Percentiles rank a stretch among this genome's conserved stretches.
Conservation (phyloP, 192 early-diverging fungal genomes). For the Coemansia sp. region DNA sequence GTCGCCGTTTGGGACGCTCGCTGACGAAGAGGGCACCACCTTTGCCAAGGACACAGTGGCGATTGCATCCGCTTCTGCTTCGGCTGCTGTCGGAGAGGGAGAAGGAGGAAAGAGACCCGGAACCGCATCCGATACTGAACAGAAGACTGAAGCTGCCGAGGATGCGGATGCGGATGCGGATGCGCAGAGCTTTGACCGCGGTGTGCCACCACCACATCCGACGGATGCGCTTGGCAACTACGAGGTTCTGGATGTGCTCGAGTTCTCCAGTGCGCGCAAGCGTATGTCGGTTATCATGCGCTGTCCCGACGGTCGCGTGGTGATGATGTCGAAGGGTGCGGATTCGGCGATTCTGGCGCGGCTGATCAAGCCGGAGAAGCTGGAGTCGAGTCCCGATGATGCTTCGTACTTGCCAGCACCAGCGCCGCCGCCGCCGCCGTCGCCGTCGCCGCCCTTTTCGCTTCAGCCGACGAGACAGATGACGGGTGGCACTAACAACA, state of each 20-base stretch:
- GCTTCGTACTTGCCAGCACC: conserved; percentile 35
- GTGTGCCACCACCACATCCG: conserved; percentile 42
- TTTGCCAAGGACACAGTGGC: no score
- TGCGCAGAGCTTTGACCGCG: conserved; percentile 61
- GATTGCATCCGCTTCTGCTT: not conserved
- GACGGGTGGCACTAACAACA: not conserved
- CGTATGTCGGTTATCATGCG: conserved; percentile 83
- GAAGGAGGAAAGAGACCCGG: not conserved
- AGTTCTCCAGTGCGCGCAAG: conserved; percentile 86
- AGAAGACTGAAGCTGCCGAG: not conserved
- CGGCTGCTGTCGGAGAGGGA: not conserved
- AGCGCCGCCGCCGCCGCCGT: not conserved
- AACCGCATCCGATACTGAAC: not conserved
- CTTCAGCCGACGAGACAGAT: not conserved
- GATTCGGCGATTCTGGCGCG: conserved; percentile 83
- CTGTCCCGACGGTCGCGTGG: conserved; percentile 71
- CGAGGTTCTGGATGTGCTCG: conserved; percentile 72
- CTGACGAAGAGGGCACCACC: not conserved
- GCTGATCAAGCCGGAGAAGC: conserved; percentile 25
- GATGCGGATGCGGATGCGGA: not conserved
- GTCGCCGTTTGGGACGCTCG: not conserved
- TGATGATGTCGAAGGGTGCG: conserved; percentile 87
- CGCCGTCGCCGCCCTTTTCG: not conserved
- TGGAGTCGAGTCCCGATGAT: conserved; percentile 27
- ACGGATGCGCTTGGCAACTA: conserved; percentile 48